Evolutionary conservation across 768 basidiomycete species (phyloP).

Genomic region (Termitomyces sp.): DNA sequence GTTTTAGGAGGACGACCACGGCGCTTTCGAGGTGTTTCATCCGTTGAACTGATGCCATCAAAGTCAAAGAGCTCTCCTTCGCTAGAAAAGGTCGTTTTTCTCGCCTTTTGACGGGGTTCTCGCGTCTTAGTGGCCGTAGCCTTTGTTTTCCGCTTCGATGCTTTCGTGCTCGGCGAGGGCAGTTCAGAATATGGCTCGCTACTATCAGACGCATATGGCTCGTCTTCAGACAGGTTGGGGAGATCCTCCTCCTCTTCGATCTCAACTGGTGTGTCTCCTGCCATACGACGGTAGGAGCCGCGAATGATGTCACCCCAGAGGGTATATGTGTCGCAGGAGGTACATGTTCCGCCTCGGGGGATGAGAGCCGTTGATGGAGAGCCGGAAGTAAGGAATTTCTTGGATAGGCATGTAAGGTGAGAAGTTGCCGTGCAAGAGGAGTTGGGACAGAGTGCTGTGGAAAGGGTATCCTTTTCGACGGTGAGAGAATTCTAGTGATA

Average conservation of each 20-base stretch:
- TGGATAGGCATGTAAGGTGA: conserved; percentile 57
- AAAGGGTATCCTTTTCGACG: conserved; percentile 43
- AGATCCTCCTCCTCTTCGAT: conserved; percentile 14
- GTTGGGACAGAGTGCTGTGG: conserved; percentile 51
- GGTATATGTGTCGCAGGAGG: conserved; percentile 46
- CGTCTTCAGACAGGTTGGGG: conserved; percentile 24
- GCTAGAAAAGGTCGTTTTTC: not conserved
- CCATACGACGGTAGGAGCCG: conserved; percentile 53
- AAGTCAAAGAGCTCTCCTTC: conserved; percentile 8
- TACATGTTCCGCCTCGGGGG: conserved; percentile 63
- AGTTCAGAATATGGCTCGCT: not conserved
- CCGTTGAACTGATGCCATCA: not conserved
- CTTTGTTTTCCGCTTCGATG: not conserved
- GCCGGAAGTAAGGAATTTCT: conserved; percentile 34
- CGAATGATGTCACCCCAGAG: conserved; percentile 71
- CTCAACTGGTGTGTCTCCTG: conserved; percentile 27
- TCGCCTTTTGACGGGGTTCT: not conserved
- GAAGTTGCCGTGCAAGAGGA: conserved; percentile 46
- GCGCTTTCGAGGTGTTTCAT: conserved; percentile 6
- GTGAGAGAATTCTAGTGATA: not conserved
- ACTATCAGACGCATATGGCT: conserved; percentile 28
- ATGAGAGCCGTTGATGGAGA: conserved; percentile 31
- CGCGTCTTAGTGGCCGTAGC: not conserved
- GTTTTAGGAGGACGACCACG: conserved; percentile 5
- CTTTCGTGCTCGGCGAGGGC: not conserved